These are phyloP conservation scores for Lantana camara DNA, from an alignment of 257 asterid genomes.

Conservation along the genomic window DNA sequence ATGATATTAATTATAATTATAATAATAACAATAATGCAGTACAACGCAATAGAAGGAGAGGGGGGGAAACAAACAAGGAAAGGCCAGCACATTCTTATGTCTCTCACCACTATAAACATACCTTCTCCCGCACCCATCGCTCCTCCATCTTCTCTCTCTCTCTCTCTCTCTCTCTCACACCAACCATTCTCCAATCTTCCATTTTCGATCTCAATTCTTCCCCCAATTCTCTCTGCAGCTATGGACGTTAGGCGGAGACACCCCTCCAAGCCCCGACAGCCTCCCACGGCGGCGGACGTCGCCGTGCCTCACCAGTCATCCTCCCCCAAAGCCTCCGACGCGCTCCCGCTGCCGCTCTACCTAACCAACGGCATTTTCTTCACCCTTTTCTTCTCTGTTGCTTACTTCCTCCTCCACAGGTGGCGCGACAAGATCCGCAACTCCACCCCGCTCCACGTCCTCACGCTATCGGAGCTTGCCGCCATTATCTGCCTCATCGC, in stretches of 20 bases:
- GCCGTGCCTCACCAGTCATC: constrained; percentile 32
- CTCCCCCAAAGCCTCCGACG: constrained; percentile 82
- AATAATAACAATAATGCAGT: constrained; percentile 5
- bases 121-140: constrained; percentile 33
- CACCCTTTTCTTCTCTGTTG: constrained; percentile 83
- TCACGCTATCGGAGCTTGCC: constrained; percentile 75
- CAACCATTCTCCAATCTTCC: background rate
- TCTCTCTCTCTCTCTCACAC: background rate
- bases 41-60: constrained; percentile 25
- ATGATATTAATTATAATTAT: background rate
- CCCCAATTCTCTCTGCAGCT: constrained; percentile 4
- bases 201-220: background rate
- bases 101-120: constrained; percentile 27
- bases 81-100: constrained; percentile 23
- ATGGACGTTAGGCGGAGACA: constrained; percentile 80
- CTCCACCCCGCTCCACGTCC: constrained; percentile 80
- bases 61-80: background rate
- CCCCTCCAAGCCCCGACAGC: constrained; percentile 38
- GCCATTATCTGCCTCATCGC: constrained; percentile 70
- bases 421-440: constrained; percentile 94
- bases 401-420: constrained; percentile 79
- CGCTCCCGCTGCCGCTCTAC: constrained; percentile 86
- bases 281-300: constrained; percentile 25
- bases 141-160: constrained; percentile 23
- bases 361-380: constrained; percentile 89